Conservation (phyloP, 805 yeast genomes). For the Candida ponderosae region DNA sequence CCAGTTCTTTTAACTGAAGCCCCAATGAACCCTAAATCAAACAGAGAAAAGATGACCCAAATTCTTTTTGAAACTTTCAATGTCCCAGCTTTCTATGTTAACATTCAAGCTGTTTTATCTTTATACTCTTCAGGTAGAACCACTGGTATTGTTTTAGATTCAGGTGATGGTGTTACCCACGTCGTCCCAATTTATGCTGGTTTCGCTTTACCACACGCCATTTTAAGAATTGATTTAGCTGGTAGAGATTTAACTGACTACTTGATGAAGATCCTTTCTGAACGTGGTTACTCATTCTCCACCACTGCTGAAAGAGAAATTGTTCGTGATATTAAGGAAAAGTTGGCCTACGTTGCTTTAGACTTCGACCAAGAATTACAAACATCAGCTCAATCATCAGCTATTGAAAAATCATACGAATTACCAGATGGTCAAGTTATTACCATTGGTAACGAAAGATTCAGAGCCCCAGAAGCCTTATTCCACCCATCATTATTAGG, state of each 20-base stretch:
- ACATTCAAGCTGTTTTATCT: constrained; percentile 97
- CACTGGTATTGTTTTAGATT: constrained; percentile 98
- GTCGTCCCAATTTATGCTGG: constrained; percentile 99
- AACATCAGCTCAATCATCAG: constrained; percentile 96
- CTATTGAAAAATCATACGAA: constrained; percentile 98
- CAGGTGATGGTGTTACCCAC: constrained; percentile 99
- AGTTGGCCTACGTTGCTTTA: constrained; percentile 97
- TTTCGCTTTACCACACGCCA: constrained; percentile 98
- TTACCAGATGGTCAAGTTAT: constrained; percentile 99
- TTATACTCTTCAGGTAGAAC: constrained; percentile 99
- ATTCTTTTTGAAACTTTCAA: constrained; percentile 98
- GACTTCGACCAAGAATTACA: constrained; percentile 99
- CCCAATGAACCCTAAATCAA: constrained; percentile 98
- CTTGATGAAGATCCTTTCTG: constrained; percentile 96
- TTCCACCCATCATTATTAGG: constrained; percentile 94
- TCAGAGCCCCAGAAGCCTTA: constrained; percentile 99
- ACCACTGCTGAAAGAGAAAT: constrained; percentile 99
- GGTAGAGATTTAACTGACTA: constrained; percentile 99
- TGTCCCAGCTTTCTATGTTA: constrained; percentile 98
- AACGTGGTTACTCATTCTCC: constrained; percentile 98
- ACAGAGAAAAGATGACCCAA: constrained; percentile 99
- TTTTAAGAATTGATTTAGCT: constrained; percentile 96
- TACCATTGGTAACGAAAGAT: constrained; percentile 99
- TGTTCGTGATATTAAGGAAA: constrained; percentile 85
- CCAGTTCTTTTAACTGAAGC: constrained; percentile 99